Base-by-base conservation (phyloP, 495 filamentous ascomycete species). In the Cairneyella variabilis region DNA sequence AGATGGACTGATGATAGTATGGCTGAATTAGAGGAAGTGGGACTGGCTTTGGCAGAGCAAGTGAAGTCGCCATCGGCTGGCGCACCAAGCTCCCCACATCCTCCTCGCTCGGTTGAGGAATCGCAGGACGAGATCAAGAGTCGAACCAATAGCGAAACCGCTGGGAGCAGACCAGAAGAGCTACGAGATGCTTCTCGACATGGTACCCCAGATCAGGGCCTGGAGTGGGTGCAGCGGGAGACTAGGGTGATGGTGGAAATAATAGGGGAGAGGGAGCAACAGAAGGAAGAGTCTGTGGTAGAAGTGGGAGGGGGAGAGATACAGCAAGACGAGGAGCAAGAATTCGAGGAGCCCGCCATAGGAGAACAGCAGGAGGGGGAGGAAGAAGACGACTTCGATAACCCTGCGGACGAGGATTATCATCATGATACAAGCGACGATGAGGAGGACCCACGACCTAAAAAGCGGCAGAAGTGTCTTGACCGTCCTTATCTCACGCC, bases 1-100 rank as follows among this genome's bases (percentile, higher is more conserved):
- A n/a, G 51, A 47, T 54, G 42, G 49, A 53, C 49, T 40, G 25
- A 53, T 43, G n/a, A n/a, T n/a, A 51, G 7, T 42, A n/a, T n/a
- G n/a, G n/a, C n/a, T n/a, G n/a, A n/a, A n/a, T n/a, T n/a, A n/a
- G n/a, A n/a, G n/a, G n/a, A 55, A 55, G 20, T 55, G 17, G 30
- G 30, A 43, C 21, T 55, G 34, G 53, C 45, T 50, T 50, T 50
- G 45, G 36, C 2, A 56, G 46, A 56, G 34, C 43, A 56, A 37
- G 45, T 27, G 25, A 26, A 56, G 3, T 49, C 45, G 25, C 32
- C 16, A 43, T 41, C 53, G 36, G 27, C 34, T 25, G n/a, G 36
- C 23, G 28, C 34, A 23, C 38, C 25, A 3, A 56, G 3, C 25
- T 50, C 46, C 21, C 34, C 36, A 42, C 2, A 23, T 8, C 30